Evolutionary conservation across 1,284 basidiomycete genomes (phyloP), one percentile per base, ranked within the genome.

Genomic region (Naganishia cerealis): DNA sequence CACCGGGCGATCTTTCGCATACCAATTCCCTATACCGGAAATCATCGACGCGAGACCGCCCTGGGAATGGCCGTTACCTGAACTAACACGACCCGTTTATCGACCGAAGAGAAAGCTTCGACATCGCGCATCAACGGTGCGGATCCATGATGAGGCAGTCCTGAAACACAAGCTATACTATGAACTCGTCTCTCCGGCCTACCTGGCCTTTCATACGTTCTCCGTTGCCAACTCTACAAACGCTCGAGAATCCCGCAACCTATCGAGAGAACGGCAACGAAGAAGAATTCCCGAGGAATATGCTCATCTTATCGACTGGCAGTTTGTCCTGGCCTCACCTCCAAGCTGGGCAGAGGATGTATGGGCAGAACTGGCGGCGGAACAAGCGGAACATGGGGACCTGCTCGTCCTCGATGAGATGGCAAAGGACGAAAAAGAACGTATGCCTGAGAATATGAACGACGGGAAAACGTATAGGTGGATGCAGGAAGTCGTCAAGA

Each of bases 361-460:
- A 3, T 69, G 68, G 68, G 42, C 43, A 29, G 50, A 61, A 13
- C 46, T 69, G 53, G 68, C 62, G n/a, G 50, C 33, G 24, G 68
- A 69, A 42, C 63, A 67, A 24, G 57, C 46, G 24, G 57, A 66
- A 43, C 66, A 53, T 52, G 68, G 65, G 48, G 68, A 69, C 38
- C 18, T 69, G 24, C 48, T 69, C 16, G 40, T 69, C 8, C 38
- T 69, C 16, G 68, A 69, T 18, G 68, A 69, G 39, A 52, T 66
- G 57, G 56, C 40, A 21, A 50, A 36, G 7, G 57, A 66, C 15
- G 57, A 57, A 9, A 24, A 52, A 16, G 65, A 67, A 21, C 59
- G 63, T 46, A 66, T 69, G 68, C 50, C 42, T 21, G 68, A 69
- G 21, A 69, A 69, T 39, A 65, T 66, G 42, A 65, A 69, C 43